Conservation (phyloP, 2,329 filamentous ascomycete species). For the Penicillium sp. region DNA sequence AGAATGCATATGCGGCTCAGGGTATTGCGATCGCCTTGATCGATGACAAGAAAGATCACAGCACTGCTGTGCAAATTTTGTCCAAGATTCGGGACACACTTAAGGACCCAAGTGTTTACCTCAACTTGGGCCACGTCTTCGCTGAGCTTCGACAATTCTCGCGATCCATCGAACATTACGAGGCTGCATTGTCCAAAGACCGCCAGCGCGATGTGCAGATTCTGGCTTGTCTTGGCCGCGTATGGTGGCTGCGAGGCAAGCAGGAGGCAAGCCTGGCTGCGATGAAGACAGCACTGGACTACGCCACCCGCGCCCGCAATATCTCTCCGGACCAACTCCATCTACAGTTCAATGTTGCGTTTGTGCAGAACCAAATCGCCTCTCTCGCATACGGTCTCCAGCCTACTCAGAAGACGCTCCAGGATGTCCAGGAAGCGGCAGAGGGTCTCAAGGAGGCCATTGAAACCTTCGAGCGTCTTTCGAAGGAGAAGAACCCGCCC, state of each 20-base stretch:
- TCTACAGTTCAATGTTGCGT: slow-evolving; percentile 96
- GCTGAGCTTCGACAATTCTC: slow-evolving; percentile 84
- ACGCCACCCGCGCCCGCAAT: slow-evolving; percentile 65
- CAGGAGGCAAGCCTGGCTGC: slow-evolving; percentile 60
- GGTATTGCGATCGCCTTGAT: slow-evolving; percentile 90
- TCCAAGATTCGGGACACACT: slow-evolving; percentile 86
- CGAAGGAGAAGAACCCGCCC: slow-evolving; percentile 64
- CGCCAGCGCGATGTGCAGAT: slow-evolving; percentile 74
- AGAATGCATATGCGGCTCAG: slow-evolving; percentile 94
- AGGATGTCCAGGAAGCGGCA: slow-evolving; percentile 75
- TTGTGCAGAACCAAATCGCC: slow-evolving; percentile 92
- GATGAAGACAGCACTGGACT: slow-evolving; percentile 62
- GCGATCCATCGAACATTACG: slow-evolving; percentile 91
- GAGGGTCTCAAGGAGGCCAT: slow-evolving; percentile 83
- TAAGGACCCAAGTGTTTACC: slow-evolving; percentile 79
- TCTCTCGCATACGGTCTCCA: slow-evolving; percentile 70
- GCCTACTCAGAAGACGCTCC: slow-evolving; percentile 71
- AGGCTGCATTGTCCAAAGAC: slow-evolving; percentile 75
- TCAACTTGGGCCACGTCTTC: slow-evolving; percentile 92
- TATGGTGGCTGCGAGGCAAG: slow-evolving; percentile 78
- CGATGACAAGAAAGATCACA: slow-evolving; percentile 89
- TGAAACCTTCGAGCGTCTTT: slow-evolving; percentile 59
- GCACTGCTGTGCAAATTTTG: slow-evolving; percentile 78
- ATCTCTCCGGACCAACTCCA: slow-evolving; percentile 79
- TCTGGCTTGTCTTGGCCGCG: slow-evolving; percentile 79